These are phyloP conservation scores for Chaetothyriales sp. DNA, from an alignment of 2,329 filamentous ascomycete species.

Conservation along the genomic window DNA sequence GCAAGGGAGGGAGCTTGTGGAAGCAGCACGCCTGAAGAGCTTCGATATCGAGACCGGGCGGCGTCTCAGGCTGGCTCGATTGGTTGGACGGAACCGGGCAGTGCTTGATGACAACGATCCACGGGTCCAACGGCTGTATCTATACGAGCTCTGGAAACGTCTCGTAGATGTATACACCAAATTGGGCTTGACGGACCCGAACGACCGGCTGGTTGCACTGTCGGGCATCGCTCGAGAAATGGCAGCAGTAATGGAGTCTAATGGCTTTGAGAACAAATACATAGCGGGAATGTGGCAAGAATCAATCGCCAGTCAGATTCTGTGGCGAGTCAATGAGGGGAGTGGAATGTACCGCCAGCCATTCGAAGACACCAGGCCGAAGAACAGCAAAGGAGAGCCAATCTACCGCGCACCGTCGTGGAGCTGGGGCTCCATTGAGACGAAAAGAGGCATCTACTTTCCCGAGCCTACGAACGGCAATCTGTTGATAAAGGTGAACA, in stretches of 20 bases:
- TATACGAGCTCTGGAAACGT: constrained; percentile 7
- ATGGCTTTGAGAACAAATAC: constrained; percentile 3
- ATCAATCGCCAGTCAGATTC: constrained; percentile 1
- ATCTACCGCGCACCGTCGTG: constrained; percentile 5
- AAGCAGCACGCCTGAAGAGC: too few species aligned
- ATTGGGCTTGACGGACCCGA: constrained; percentile 1
- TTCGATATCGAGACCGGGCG: too few species aligned
- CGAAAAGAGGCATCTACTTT: constrained; percentile 1
- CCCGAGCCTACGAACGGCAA: constrained; percentile 3
- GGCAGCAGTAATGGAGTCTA: neutral
- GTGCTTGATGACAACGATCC: too few species aligned
- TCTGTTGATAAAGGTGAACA: constrained; percentile 2
- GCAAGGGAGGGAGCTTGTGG: too few species aligned
- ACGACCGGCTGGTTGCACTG: constrained; percentile 5
- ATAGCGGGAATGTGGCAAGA: constrained; percentile 7
- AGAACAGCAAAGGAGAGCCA: too few species aligned
- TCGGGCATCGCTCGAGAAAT: constrained; percentile 5
- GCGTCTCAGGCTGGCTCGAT: too few species aligned
- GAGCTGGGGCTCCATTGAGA: constrained; percentile 7
- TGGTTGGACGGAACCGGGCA: too few species aligned
- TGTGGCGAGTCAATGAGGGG: constrained; percentile 5
- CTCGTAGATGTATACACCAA: constrained; percentile 4
- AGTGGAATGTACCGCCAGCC: neutral
- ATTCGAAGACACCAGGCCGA: constrained; percentile 2
- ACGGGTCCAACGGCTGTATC: too few species aligned